These are phyloP conservation scores for Diaporthe longicolla DNA, from an alignment of 2,329 filamentous ascomycete genomes.

Conservation along the genomic window DNA sequence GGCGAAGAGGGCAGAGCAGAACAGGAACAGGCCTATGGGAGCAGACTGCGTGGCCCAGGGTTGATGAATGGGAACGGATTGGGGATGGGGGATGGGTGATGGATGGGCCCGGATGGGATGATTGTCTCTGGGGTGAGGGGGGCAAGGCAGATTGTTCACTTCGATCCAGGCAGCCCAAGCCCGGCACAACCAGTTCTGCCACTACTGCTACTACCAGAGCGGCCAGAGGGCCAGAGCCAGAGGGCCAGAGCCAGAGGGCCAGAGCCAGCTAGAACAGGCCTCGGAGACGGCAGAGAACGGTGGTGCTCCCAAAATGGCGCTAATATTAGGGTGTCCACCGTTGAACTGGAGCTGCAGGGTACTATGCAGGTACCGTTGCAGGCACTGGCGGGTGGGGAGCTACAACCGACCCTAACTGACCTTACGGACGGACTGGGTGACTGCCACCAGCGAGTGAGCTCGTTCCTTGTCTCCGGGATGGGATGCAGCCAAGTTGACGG, in stretches of 20 bases:
- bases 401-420: conserved; percentile 20
- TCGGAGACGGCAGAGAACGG: conserved; percentile 25
- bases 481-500: background rate
- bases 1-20: conserved; percentile 45
- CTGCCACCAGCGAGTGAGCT: background rate
- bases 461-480: background rate
- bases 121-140: conserved; percentile 22
- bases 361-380: conserved; percentile 29
- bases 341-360: conserved; percentile 33
- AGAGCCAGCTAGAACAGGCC: background rate
- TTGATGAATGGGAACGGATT: conserved; percentile 28
- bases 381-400: background rate
- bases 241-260: background rate
- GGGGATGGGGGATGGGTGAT: conserved; percentile 13
- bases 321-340: conserved; percentile 34
- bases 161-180: background rate
- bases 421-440: background rate
- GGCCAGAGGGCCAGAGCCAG: background rate
- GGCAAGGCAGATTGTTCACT: conserved; percentile 16
- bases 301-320: conserved; percentile 26
- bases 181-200: background rate
- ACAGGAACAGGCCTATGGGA: conserved; percentile 38
- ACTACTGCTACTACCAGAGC: too few species aligned
- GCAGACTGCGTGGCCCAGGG: conserved; percentile 32
- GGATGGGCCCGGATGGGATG: conserved; percentile 26